phyloP scores from a whole-genome alignment of 345 rosid genomes.

The Sonneratia caseolaris region DNA sequence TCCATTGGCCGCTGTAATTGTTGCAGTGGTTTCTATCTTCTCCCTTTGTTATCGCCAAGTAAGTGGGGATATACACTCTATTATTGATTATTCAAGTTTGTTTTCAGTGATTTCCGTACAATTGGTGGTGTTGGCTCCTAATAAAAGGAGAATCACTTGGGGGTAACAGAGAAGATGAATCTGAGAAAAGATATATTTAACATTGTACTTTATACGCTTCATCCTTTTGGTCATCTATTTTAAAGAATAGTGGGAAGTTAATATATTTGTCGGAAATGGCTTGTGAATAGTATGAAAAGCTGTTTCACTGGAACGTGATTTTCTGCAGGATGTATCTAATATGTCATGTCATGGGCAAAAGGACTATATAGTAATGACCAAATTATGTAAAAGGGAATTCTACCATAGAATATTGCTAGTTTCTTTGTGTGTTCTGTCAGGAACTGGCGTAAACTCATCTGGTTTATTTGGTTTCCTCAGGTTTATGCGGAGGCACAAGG shows the following conservation, averaged over 20 bases:
- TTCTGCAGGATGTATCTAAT: background rate
- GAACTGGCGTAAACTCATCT: too few species aligned
- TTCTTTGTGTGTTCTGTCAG: too few species aligned
- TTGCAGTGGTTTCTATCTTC: slow-evolving; percentile 45
- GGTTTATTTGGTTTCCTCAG: slow-evolving; percentile 27
- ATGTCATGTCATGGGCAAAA: background rate
- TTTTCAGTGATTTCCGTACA: background rate
- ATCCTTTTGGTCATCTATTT: background rate
- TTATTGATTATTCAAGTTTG: background rate
- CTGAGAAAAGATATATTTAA: background rate
- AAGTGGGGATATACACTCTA: slow-evolving; percentile 16
- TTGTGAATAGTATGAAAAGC: background rate
- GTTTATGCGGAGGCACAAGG: slow-evolving; percentile 46
- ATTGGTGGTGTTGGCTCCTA: background rate
- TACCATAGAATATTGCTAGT: background rate
- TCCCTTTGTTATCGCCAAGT: slow-evolving; percentile 66
- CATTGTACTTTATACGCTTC: background rate
- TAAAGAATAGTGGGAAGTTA: background rate
- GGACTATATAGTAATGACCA: too few species aligned
- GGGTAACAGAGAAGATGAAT: background rate
- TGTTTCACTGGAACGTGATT: background rate
- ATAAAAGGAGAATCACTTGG: background rate
- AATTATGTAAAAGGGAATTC: too few species aligned
- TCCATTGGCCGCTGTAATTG: slow-evolving; percentile 33
- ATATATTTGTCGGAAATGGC: background rate